A percentile compares a stretch with the other conserved stretches of the same genome.
Conservation (phyloP, 768 basidiomycete genomes). For the Hirschioporus abietinus region DNA sequence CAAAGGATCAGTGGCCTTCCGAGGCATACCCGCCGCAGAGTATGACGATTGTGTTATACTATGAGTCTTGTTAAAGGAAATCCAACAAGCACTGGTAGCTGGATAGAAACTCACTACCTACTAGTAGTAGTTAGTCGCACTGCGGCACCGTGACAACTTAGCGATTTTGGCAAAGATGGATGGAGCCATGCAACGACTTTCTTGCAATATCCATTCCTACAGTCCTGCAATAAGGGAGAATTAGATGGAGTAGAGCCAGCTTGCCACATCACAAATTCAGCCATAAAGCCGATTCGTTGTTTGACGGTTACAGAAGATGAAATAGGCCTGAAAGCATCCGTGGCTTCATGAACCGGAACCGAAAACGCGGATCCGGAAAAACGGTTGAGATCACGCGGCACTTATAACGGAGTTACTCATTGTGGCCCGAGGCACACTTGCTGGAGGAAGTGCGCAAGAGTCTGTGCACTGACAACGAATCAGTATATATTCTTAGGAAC, state of each 20-base stretch:
- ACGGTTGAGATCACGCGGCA: neutral
- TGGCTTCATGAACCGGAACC: neutral
- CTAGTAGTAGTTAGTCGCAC: too few relatives aligned
- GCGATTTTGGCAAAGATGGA: too few relatives aligned
- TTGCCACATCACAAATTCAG: neutral
- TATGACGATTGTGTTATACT: neutral
- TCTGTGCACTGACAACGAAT: neutral
- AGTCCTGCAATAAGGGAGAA: neutral
- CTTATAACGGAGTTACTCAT: neutral
- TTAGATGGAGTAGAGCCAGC: neutral
- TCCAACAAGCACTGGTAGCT: neutral
- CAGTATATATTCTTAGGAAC: neutral
- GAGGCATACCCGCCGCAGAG: neutral
- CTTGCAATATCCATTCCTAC: too few relatives aligned
- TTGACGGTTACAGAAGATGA: neutral
- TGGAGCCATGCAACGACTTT: too few relatives aligned
- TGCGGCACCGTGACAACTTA: too few relatives aligned
- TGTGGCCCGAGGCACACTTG: neutral
- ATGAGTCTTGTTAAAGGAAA: too few relatives aligned
- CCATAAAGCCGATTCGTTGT: neutral
- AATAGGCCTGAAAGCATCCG: neutral
- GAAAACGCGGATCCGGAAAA: neutral
- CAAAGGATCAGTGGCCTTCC: neutral
- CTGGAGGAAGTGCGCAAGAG: too few relatives aligned
- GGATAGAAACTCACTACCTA: neutral